Evolutionary conservation across 2,329 filamentous ascomycete species (phyloP).

Genomic region (Colletotrichum caudatum): DNA sequence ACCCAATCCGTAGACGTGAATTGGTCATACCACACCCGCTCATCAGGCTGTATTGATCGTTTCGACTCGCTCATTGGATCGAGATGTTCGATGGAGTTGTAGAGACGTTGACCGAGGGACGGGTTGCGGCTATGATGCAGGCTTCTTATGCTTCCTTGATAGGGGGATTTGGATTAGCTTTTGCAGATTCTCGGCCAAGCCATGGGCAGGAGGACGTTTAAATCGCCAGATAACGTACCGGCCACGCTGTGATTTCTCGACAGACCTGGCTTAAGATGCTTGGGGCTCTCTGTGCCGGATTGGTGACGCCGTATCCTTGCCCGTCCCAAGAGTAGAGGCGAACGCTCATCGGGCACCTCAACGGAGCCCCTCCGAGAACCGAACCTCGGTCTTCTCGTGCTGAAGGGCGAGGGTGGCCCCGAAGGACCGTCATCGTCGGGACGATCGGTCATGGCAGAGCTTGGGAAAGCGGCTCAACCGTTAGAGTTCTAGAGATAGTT

Average conservation of each 20-base stretch:
- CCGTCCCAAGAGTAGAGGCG: conserved; percentile 56
- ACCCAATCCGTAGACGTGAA: conserved; percentile 99
- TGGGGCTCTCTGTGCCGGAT: conserved; percentile 42
- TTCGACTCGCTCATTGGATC: conserved; percentile 73
- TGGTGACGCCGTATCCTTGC: conserved; percentile 56
- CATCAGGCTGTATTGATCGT: conserved; percentile 77
- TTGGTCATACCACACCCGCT: conserved; percentile 98
- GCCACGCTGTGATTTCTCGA: conserved; percentile 59
- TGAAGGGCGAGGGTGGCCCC: conserved; percentile 35
- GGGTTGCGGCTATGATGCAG: conserved; percentile 67
- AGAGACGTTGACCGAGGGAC: conserved; percentile 72
- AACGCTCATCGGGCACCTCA: conserved; percentile 55
- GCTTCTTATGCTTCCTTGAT: conserved; percentile 53
- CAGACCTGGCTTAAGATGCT: conserved; percentile 42
- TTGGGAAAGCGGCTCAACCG: conserved; percentile 26
- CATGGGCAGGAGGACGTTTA: not conserved
- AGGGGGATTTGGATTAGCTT: conserved; percentile 21
- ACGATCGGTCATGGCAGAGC: conserved; percentile 29
- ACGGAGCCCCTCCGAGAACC: conserved; percentile 32
- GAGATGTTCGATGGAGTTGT: conserved; percentile 69
- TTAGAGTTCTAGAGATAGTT: conserved; percentile 30
- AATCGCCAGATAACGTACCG: conserved; percentile 49
- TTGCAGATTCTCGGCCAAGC: conserved; percentile 1
- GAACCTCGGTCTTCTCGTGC: conserved; percentile 39
- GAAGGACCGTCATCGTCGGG: conserved; percentile 36